Evolutionary conservation across 2,329 filamentous ascomycete genomes (phyloP), one percentile per base, ranked within the genome.

Genomic region (Karstenula rhodostoma): DNA sequence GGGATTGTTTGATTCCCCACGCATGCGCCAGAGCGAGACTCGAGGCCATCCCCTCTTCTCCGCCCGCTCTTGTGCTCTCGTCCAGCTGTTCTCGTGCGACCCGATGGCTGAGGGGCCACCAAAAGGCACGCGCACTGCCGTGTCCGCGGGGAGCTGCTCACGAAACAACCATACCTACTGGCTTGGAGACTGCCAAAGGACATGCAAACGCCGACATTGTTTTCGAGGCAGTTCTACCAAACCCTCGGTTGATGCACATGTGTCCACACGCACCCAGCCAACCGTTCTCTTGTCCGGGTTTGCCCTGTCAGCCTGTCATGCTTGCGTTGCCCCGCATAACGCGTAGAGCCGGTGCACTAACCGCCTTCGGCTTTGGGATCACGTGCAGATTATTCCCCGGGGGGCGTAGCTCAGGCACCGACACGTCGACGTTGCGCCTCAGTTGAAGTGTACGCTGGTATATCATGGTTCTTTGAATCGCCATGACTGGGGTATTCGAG

Each of bases 311-410:
- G 23, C 44, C 44, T 47, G 44, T 22, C 22, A 29, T 15, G 10
- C 15, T 47, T 8, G 44, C 44, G 44, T 47, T 47, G 44, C 44
- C 44, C 44, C 44, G 44, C 44, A 47, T 29, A 29, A 40, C 44
- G 23, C 44, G 27, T 23, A 23, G 44, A 47, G 44, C 44, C 44
- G 44, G 17, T 51, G 32, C 29, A 29, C 48, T 51, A 51, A 51
- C 48, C 48, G 15, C 29, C 27, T 51, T 51, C 12, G 22, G 29
- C n/a, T 9, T 8, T 9, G 19, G 9, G 6, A 19, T 40, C 42
- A 44, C 42, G 42, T 44, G 42, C 19, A 40, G 6, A 5, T 17
- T 17, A 5, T 5, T 40, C 35, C 35, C 5, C 35, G 10, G 12
- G 4, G 33, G 33, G 10, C 8, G 10, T 13, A 35, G 35, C 40